These are phyloP conservation scores for Cinnamomum chago DNA, from an alignment of 164 flowering plant species.

Conservation along the genomic window DNA sequence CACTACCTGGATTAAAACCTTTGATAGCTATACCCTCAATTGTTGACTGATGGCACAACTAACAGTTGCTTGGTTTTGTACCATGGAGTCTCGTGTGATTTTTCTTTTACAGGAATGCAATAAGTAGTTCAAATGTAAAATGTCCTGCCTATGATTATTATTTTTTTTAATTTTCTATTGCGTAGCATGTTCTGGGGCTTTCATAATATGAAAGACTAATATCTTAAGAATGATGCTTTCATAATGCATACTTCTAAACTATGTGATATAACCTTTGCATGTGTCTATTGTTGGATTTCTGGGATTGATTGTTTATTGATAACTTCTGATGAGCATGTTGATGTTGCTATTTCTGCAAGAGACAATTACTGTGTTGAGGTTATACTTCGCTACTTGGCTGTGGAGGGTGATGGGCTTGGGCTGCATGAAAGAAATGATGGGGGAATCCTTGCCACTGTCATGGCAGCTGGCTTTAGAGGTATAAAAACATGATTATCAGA, in stretches of 20 bases:
- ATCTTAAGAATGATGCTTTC: no score
- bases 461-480: conserved; percentile 98
- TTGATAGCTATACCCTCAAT: not conserved
- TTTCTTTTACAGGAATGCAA: not conserved
- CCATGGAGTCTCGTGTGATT: not conserved
- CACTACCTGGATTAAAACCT: no score
- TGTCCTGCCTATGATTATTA: not conserved
- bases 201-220: not conserved
- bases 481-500: conserved; percentile 1
- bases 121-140: no score
- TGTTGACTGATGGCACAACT: not conserved
- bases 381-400: conserved; percentile 77
- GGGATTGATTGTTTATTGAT: conserved; percentile 4
- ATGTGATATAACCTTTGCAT: no score
- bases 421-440: conserved; percentile 62
- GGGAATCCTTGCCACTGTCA: conserved; percentile 73
- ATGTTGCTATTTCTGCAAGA: conserved; percentile 54
- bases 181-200: not conserved
- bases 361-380: conserved; percentile 74
- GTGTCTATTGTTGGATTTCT: not conserved
- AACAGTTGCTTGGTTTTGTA: not conserved
- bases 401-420: conserved; percentile 82
- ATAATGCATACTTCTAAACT: no score
- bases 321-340: conserved; percentile 41
- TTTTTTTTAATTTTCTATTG: no score